Evolutionary conservation across 1,139 yeast species (phyloP).

Genomic region (Geotrichum restrictum): DNA sequence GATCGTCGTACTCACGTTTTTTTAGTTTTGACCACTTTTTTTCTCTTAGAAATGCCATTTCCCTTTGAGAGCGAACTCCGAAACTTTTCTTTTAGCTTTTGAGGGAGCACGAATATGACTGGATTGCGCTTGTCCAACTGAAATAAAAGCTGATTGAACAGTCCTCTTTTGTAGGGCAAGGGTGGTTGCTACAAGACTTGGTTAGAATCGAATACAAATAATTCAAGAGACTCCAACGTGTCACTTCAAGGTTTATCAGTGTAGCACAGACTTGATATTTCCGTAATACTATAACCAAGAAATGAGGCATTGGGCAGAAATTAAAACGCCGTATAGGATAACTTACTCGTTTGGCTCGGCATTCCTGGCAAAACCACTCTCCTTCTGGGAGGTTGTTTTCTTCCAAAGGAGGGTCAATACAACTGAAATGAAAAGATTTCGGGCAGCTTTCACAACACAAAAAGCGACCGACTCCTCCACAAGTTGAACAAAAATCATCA

Average conservation of each 20-base stretch:
- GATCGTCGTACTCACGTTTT: no score
- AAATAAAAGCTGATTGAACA: slow-evolving; percentile 64
- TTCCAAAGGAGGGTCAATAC: slow-evolving; percentile 86
- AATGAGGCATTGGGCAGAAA: no score
- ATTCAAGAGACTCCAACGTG: no score
- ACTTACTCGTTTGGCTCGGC: slow-evolving; percentile 38
- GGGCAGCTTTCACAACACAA: slow-evolving; percentile 95
- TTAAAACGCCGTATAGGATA: no score
- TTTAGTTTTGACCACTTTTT: no score
- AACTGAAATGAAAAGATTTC: slow-evolving; percentile 81
- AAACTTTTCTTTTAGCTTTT: slow-evolving; percentile 64
- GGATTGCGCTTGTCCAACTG: slow-evolving; percentile 63
- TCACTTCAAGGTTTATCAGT: neutral
- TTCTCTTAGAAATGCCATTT: no score
- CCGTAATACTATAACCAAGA: no score
- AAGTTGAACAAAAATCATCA: slow-evolving; percentile 83
- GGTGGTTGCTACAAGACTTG: slow-evolving; percentile 35
- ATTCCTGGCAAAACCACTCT: slow-evolving; percentile 84
- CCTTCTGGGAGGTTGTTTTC: slow-evolving; percentile 74
- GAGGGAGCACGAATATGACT: slow-evolving; percentile 65
- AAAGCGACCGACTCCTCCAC: slow-evolving; percentile 84
- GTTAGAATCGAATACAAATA: neutral
- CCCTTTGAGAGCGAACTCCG: slow-evolving; percentile 55
- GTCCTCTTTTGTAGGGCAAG: slow-evolving; percentile 34
- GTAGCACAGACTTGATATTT: no score